A percentile compares a stretch with the other conserved stretches of the same genome.
Conservation (phyloP, 2,329 filamentous ascomycete genomes). For the Venturia pyrina region DNA sequence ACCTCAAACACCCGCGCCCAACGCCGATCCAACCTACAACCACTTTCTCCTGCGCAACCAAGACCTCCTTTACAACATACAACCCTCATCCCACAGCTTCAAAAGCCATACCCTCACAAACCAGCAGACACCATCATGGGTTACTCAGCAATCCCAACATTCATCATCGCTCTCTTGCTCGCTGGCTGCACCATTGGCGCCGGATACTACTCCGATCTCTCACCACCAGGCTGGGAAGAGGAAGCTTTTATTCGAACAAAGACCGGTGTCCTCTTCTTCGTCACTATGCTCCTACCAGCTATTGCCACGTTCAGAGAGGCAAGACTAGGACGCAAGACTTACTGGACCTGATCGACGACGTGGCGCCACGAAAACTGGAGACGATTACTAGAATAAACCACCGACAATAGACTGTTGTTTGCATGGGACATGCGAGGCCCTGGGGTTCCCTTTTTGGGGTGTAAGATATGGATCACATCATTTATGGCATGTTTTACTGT, state of each 20-base stretch:
- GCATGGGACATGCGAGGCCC: neutral
- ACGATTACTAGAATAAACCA: neutral
- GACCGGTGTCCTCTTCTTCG: slow-evolving; percentile 1
- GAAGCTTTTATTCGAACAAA: slow-evolving; percentile 3
- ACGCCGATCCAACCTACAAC: neutral
- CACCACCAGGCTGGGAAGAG: slow-evolving; percentile 1
- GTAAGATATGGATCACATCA: neutral
- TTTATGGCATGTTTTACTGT: slow-evolving; percentile 1
- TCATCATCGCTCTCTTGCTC: slow-evolving; percentile 3
- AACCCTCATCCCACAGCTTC: neutral
- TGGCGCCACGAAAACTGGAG: neutral
- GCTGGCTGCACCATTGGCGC: neutral
- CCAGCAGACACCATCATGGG: neutral
- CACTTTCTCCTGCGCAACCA: neutral
- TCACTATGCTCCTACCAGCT: slow-evolving; percentile 6
- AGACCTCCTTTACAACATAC: neutral
- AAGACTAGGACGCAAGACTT: slow-evolving; percentile 1
- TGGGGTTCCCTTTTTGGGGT: neutral
- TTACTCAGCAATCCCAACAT: slow-evolving; percentile 1
- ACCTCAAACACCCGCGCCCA: neutral
- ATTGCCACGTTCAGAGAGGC: slow-evolving; percentile 2
- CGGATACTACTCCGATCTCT: neutral
- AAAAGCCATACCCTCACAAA: neutral
- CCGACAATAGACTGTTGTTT: neutral
- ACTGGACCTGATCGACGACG: neutral